Percentiles rank a stretch among this genome's conserved stretches.
Conservation (phyloP, 116 monocot species). For the Posidonia oceanica region DNA sequence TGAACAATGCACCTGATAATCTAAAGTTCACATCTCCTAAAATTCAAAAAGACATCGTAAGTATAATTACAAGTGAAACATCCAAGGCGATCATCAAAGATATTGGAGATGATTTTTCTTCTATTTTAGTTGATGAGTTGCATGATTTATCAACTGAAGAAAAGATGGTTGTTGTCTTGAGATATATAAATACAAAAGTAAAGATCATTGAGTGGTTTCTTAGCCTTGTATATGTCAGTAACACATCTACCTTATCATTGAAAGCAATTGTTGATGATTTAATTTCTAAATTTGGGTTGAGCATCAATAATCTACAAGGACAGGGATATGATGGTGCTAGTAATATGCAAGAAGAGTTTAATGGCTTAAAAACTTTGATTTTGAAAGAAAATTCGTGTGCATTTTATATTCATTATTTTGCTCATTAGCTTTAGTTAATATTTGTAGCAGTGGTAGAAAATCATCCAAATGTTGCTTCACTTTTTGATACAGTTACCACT, state of each 20-base stretch:
- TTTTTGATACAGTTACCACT: background rate
- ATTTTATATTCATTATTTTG: background rate
- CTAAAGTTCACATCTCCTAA: background rate
- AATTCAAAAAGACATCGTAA: slow-evolving; percentile 9
- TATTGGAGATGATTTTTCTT: background rate
- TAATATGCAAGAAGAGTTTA: background rate
- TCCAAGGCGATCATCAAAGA: background rate
- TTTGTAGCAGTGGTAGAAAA: background rate
- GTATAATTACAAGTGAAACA: background rate
- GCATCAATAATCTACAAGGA: no score
- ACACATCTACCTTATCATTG: background rate
- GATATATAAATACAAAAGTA: background rate
- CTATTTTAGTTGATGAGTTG: background rate
- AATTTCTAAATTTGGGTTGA: background rate
- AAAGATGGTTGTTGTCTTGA: background rate
- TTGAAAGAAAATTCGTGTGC: background rate
- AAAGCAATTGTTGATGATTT: background rate
- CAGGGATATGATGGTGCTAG: background rate
- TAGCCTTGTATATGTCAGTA: slow-evolving; percentile 1
- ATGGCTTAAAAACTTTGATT: background rate
- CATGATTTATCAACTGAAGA: slow-evolving; percentile 1
- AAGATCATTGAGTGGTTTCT: slow-evolving; percentile 1
- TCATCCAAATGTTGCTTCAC: background rate
- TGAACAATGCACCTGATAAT: slow-evolving; percentile 7
- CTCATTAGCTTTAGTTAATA: background rate